Evolutionary conservation across 2,329 filamentous ascomycete genomes (phyloP).

Genomic region (Colletotrichum lindemuthianum): DNA sequence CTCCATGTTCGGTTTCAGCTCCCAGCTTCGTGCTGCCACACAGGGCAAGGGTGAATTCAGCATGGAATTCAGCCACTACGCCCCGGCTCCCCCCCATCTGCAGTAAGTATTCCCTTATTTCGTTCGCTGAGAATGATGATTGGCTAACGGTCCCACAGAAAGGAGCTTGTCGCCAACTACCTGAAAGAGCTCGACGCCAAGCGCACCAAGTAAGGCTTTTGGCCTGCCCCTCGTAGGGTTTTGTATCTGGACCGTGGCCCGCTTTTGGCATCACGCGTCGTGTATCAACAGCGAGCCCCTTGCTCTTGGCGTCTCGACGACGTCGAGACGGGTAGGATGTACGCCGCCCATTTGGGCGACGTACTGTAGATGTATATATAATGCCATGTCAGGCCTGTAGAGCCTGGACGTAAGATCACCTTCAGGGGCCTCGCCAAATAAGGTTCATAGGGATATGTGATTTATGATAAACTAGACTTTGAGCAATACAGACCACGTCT

Average conservation of each 20-base stretch:
- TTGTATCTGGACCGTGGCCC: constrained; percentile 11
- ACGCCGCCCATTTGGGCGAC: constrained; percentile 25
- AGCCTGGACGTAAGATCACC: constrained; percentile 16
- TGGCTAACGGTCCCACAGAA: constrained; percentile 53
- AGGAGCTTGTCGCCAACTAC: constrained; percentile 68
- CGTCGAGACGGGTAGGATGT: constrained; percentile 10
- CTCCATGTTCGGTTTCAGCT: constrained; percentile 97
- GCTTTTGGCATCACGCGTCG: constrained; percentile 21
- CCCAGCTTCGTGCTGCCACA: constrained; percentile 88
- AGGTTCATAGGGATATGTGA: constrained; percentile 24
- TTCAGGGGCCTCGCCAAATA: constrained; percentile 17
- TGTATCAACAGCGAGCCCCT: constrained; percentile 27
- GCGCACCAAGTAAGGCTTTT: constrained; percentile 57
- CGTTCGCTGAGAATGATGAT: constrained; percentile 27
- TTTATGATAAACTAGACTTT: constrained; percentile 36
- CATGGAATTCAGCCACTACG: constrained; percentile 99
- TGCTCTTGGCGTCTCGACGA: constrained; percentile 2
- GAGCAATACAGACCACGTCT: constrained; percentile 31
- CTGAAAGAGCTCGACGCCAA: constrained; percentile 68
- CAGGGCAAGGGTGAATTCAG: constrained; percentile 98
- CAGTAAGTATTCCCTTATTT: constrained; percentile 69
- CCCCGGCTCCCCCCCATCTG: constrained; percentile 84
- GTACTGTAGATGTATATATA: constrained; percentile 35
- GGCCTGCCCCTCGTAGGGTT: neutral
- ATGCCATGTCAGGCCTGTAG: constrained; percentile 27